Base-by-base conservation (phyloP, 805 yeast genomes). In the Zygosaccharomyces bisporus region DNA sequence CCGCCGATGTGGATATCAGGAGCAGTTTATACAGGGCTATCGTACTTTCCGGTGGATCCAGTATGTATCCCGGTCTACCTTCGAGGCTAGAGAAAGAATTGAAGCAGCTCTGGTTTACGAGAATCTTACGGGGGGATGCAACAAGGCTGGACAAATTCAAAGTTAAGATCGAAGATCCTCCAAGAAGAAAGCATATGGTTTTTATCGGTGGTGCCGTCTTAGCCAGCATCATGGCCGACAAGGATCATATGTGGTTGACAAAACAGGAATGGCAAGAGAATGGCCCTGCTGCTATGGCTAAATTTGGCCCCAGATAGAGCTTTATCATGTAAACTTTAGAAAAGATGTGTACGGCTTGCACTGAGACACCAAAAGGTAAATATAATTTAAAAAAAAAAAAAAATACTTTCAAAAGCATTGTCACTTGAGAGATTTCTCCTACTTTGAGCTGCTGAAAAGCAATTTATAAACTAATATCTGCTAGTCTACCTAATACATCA, bases 51-150 rank as follows among this genome's bases (percentile, higher is more conserved):
- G 99, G 99, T 64, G 99, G 99, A 46, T 90, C 98, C 1, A 85
- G 95, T 41, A 93, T 93, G 99, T 93, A 93, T 63, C 98, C 99
- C 1, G 99, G 99, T 23, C 77, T 93, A 55, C 99, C 99, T 14
- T 85, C 96, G 9, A 77, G 99, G 60, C 73, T 93, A 55, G 98
- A 93, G 67, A 91, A 87, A 66, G 99, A 93, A 67, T 76, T 93
- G 67, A 93, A 93, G 70, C 99, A 93, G 67, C 80, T 87, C 56
- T 93, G 98, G 98, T 81, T 86, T 54, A 82, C 95, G 2, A 79
- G 81, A 60, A 96, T 93, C 14, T 77, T 93, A 49, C 80, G 83
- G 52, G 89, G 89, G 41, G 95, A 93, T 68, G 81, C 97, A 20
- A 61, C 88, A 13, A 77, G 98, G 61, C 74, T 93, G 54, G 86